Evolutionary conservation across 1,284 basidiomycete species (phyloP).

Genomic region (Pascua sp.): DNA sequence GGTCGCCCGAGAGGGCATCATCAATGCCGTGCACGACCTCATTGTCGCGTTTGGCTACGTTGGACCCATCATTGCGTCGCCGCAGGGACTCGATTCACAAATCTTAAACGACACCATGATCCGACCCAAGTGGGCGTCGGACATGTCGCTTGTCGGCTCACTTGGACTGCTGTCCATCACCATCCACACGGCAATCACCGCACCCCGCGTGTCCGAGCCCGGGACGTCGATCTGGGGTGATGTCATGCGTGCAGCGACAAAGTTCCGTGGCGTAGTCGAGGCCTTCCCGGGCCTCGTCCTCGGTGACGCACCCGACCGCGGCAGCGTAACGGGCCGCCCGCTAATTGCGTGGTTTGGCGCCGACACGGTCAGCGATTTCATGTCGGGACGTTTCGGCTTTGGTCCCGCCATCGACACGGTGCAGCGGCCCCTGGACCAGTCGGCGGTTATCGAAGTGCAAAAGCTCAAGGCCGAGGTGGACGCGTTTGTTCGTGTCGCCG

Average conservation of each 20-base stretch:
- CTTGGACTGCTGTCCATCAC: slow-evolving; percentile 36
- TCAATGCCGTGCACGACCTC: slow-evolving; percentile 32
- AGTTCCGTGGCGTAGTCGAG: slow-evolving; percentile 34
- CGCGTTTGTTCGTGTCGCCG: not conserved
- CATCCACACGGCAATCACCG: slow-evolving; percentile 29
- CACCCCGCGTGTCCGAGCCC: slow-evolving; percentile 21
- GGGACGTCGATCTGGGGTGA: slow-evolving; percentile 35
- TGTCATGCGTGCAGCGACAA: slow-evolving; percentile 35
- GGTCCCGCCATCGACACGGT: slow-evolving; percentile 11
- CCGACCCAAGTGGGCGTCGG: slow-evolving; percentile 37
- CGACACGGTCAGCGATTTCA: slow-evolving; percentile 29
- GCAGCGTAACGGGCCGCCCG: slow-evolving; percentile 15
- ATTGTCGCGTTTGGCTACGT: slow-evolving; percentile 43
- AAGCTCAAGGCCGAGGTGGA: slow-evolving; percentile 30
- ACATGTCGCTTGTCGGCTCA: slow-evolving; percentile 36
- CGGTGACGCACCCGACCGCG: slow-evolving; percentile 9
- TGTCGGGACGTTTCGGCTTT: slow-evolving; percentile 39
- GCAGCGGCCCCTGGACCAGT: slow-evolving; percentile 25
- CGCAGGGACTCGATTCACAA: slow-evolving; percentile 6
- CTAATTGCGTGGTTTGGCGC: slow-evolving; percentile 26
- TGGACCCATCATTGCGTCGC: slow-evolving; percentile 30
- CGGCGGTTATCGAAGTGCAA: slow-evolving; percentile 23
- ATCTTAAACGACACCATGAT: slow-evolving; percentile 24
- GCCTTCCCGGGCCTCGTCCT: slow-evolving; percentile 25
- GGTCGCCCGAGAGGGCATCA: slow-evolving; percentile 18